Conservation (phyloP, 2,329 filamentous ascomycete genomes). For the Pseudogymnoascus destructans region DNA sequence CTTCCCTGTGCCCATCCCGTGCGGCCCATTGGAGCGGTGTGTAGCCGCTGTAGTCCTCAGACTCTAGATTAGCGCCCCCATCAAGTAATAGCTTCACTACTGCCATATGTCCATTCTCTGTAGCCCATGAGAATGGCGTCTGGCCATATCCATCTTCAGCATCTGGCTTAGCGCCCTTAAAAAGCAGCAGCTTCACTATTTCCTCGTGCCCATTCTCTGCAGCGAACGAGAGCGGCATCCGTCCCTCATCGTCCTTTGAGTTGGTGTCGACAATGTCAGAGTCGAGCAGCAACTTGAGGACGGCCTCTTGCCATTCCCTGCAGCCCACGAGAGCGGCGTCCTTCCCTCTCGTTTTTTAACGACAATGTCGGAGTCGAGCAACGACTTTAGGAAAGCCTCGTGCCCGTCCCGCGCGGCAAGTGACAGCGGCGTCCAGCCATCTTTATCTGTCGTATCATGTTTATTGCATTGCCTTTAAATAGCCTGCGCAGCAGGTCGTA, state of each 20-base stretch:
- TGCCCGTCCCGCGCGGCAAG: slow-evolving; percentile 7
- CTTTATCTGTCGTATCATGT: slow-evolving; percentile 10
- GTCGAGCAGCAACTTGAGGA: not conserved
- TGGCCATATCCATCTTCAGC: not conserved
- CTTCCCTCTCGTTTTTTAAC: not conserved
- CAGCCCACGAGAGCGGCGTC: slow-evolving; percentile 9
- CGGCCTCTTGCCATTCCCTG: not conserved
- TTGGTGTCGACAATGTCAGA: slow-evolving; percentile 5
- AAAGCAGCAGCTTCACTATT: not conserved
- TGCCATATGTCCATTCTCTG: not conserved
- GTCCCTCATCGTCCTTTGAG: not conserved
- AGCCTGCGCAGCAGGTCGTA: not conserved
- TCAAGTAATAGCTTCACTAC: not conserved
- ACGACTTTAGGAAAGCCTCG: not conserved
- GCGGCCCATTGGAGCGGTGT: not conserved
- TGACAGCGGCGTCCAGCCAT: not conserved
- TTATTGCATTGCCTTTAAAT: slow-evolving; percentile 8
- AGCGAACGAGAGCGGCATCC: not conserved
- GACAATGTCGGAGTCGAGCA: slow-evolving; percentile 5
- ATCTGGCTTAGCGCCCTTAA: not conserved
- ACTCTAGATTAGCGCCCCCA: not conserved
- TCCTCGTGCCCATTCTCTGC: not conserved
- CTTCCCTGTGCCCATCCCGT: not conserved
- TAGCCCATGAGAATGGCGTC: not conserved
- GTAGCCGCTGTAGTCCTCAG: fast-evolving